These are phyloP conservation scores for Microsporum ferrugineum DNA, from an alignment of 2,329 filamentous ascomycete genomes.

Conservation along the genomic window DNA sequence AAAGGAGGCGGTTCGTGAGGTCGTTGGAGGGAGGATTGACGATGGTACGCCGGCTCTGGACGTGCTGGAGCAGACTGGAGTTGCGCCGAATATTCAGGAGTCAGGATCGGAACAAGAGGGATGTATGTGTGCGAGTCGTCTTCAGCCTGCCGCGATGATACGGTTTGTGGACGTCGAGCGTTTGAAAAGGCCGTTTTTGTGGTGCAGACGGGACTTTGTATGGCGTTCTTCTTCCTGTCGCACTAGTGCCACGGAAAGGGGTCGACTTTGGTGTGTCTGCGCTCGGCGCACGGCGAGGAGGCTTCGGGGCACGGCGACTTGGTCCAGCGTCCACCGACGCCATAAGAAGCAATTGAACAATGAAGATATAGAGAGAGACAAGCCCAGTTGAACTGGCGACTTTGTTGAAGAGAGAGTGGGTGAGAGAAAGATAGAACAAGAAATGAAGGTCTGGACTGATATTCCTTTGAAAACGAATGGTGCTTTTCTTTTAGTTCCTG, in stretches of 20 bases:
- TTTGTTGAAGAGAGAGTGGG: background rate
- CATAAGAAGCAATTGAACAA: background rate
- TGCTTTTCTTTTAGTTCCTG: background rate
- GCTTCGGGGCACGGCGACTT: conserved; percentile 7
- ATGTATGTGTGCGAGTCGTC: conserved; percentile 19
- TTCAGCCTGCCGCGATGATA: conserved; percentile 33
- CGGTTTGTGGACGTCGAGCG: conserved; percentile 15
- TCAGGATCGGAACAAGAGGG: conserved; percentile 13
- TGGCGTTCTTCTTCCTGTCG: background rate
- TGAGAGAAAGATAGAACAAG: background rate
- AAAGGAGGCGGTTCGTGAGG: conserved; percentile 4
- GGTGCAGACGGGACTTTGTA: conserved; percentile 12
- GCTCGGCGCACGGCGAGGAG: conserved; percentile 10
- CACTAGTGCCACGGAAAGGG: conserved; percentile 5
- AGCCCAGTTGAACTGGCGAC: background rate
- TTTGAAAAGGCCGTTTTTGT: conserved; percentile 23
- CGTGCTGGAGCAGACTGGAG: conserved; percentile 11
- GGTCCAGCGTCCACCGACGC: background rate
- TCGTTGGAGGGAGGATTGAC: conserved; percentile 2
- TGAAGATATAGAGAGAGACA: background rate
- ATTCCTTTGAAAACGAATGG: background rate
- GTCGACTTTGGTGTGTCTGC: conserved; percentile 1
- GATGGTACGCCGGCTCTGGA: conserved; percentile 6
- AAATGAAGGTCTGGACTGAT: background rate
- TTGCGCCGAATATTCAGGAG: conserved; percentile 3